Base-by-base conservation (phyloP, 768 basidiomycete species). In the Lentinula aciculospora region DNA sequence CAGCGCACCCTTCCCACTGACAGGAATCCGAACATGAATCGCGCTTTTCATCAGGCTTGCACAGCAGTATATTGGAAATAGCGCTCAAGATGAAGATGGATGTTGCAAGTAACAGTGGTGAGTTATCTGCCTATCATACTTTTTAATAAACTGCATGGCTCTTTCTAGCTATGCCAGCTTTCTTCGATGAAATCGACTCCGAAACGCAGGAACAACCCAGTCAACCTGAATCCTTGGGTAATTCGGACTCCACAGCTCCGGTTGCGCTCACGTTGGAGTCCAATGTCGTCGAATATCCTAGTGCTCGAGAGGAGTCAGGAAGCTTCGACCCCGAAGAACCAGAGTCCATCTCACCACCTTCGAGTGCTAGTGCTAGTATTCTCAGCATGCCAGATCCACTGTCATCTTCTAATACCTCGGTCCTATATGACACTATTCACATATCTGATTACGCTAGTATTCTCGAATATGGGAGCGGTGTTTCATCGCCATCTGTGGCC, bases 311-410 rank as follows among this genome's bases (percentile, higher is more conserved):
- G 32, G 49, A 50, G 3, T 50, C 3, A 31, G n/a, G n/a, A n/a
- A 34, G 29, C 49, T 7, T 5, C 7, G 49, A 23, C 21, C 31
- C 32, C 4, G 27, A 50, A 17, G 49, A 48, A 4, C 2, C 13
- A 28, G 15, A 15, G 13, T 48, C 28, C 1, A n/a, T 23, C 4
- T 50, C 49, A 19, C 49, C 29, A 6, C 32, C 49, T 50, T 53
- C 51, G 23, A 53, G 51, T 53, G 51, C 36, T 5, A 40, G 51
- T 34, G 54, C 54, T 10, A 56, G 54, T 32, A 42, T 56, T 28
- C 54, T 56, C 54, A 56, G 54, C 42, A 56, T 56, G 54, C 54
- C 54, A 13, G 54, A 56, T 45, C 54, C 54, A 45, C 44, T 56
- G 13, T 56, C 39, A 7, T 56, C 54, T 9, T 56, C 54, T n/a